Base-by-base conservation (phyloP, 768 basidiomycete species). In the Hygrophorus russula region DNA sequence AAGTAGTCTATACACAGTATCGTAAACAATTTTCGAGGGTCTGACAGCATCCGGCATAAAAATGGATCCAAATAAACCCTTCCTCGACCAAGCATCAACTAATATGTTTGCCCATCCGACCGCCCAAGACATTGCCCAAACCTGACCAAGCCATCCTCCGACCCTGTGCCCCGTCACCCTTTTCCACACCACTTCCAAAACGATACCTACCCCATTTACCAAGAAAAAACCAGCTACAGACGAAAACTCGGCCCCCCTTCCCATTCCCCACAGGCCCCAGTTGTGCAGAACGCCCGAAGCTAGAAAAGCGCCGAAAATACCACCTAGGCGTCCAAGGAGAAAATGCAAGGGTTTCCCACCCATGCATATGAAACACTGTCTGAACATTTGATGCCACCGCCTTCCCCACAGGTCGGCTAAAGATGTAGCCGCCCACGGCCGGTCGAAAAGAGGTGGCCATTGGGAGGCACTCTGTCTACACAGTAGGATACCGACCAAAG, bases 341-440 rank as follows among this genome's bases (percentile, higher is more conserved):
- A 51, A 52, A 19, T 55, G 54, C 19, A 74, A 40, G 0, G 74
- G 73, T 27, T 60, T 61, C 8, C 62, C 61, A 10, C 79, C 80
- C n/a, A 75, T 47, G 10, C 55, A 57, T 33, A 80, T 57, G 51
- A 84, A 82, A 30, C 57, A 52, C 35, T 76, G 69, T 8, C 80
- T 69, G 52, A 82, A 79, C 4, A 76, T 46, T 51, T 82, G 80
- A 50, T 85, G 82, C 82, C 83, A 85, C n/a, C 70, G 60, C 44
- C 48, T 55, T 3, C 69, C 64, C 83, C 82, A 85, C 45, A 80
- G 74, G 17, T 76, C 69, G 30, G 62, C 56, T n/a, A 85, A 58
- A 3, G 79, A 82, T 2, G 73, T 74, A 0, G 76, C 56, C 8
- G 54, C 33, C 71, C 73, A 83, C 3, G 82, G 82, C 5, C 59